Conservation (phyloP, 139 green algal genomes). For the Chlorella ohadii region DNA sequence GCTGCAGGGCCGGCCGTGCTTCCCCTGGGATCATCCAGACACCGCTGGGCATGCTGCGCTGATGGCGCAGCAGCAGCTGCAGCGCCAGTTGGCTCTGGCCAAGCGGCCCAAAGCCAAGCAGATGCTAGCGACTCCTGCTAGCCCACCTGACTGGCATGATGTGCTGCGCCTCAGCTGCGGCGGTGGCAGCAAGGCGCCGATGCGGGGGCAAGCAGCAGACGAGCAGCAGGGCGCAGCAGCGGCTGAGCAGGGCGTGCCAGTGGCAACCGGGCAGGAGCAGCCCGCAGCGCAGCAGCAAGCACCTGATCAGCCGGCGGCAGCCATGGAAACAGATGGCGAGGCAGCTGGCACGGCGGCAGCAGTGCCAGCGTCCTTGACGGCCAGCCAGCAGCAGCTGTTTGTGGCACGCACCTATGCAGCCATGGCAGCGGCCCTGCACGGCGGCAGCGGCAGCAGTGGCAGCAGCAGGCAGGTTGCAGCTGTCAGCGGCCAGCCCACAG, state of each 20-base stretch:
- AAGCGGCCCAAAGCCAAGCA: conserved; percentile 19
- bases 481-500: background rate
- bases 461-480: background rate
- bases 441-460: background rate
- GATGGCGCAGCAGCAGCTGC: background rate
- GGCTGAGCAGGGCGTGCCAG: background rate
- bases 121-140: background rate
- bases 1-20: conserved; percentile 42
- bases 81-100: conserved; percentile 11
- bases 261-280: background rate
- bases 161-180: background rate
- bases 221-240: conserved; percentile 6
- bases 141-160: conserved; percentile 2
- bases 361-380: no score
- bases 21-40: conserved; percentile 61
- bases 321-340: conserved; percentile 3
- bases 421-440: background rate
- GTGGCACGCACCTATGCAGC: background rate
- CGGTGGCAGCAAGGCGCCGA: background rate
- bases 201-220: background rate
- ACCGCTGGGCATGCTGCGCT: conserved; percentile 42
- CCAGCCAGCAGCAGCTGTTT: conserved; percentile 9
- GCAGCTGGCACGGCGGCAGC: conserved; percentile 4
- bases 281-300: no score
- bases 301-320: background rate